phyloP scores from a whole-genome alignment of 108 stramenopile genomes.

The Cyclostephanos invisitatus region DNA sequence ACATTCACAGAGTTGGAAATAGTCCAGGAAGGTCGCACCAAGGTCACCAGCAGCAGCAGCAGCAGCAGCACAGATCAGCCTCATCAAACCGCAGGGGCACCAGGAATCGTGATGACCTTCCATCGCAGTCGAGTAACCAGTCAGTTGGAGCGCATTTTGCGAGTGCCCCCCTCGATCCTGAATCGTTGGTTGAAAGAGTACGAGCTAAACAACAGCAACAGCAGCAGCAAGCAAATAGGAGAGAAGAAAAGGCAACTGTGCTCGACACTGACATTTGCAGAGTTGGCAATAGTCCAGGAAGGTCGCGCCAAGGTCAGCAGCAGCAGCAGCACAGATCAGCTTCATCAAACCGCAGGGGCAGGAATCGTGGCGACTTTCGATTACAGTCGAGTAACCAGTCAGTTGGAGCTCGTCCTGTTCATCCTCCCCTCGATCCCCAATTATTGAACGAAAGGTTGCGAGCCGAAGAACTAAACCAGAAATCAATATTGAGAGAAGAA shows the following conservation, averaged over 20 bases:
- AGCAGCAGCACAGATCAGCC: too few relatives aligned
- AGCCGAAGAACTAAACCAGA: not conserved
- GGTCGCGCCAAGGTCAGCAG: too few relatives aligned
- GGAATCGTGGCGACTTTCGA: not conserved
- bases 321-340: too few relatives aligned
- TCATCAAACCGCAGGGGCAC: not conserved
- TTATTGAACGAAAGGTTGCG: not conserved
- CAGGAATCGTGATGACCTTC: not conserved
- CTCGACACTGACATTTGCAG: too few relatives aligned
- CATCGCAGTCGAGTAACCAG: not conserved
- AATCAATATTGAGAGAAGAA: not conserved
- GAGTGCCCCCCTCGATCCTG: not conserved
- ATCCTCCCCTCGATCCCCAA: not conserved
- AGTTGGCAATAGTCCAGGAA: too few relatives aligned
- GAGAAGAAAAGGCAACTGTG: not conserved
- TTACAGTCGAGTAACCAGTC: not conserved
- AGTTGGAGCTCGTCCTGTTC: not conserved
- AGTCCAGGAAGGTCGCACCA: too few relatives aligned
- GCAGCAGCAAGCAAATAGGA: not conserved
- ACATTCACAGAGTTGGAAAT: too few relatives aligned
- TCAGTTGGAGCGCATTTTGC: not conserved
- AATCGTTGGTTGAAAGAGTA: not conserved
- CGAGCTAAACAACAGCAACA: conserved; percentile 7
- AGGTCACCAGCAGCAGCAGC: too few relatives aligned
- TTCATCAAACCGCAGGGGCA: not conserved